Evolutionary conservation across 176 grass and related monocot genomes (phyloP), one percentile per base, ranked within the genome.

Genomic region (Cenchrus purpureus): DNA sequence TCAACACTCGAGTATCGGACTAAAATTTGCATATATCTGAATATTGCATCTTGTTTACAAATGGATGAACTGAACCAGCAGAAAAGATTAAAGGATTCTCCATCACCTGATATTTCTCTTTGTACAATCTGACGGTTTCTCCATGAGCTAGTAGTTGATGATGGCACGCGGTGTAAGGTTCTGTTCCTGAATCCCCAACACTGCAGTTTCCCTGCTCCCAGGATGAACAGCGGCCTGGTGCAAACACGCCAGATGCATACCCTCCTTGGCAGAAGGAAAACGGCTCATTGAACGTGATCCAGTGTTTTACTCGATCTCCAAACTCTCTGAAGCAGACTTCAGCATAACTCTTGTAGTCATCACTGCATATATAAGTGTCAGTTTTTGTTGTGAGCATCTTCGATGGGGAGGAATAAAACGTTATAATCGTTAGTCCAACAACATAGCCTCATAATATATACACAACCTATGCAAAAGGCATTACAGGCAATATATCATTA

Each of bases 261-360:
- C 52, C 52, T 12, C 13, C 12, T 54, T 54, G 52, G 52, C 52
- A 54, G 52, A 54, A 54, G 52, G 52, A 54, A 54, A 54, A 54
- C 52, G 92, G 92, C 78, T 91, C 84, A 5, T 87, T 91, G 58
- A 94, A 72, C 0, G 92, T 94, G 53, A 91, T 54, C 52, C 52
- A 54, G 52, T 54, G 52, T 54, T 54, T 54, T 2, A 54, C 52
- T 54, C 52, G 14, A 54, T 54, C 52, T 54, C 52, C 52, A 15
- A 54, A 54, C 14, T 54, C 52, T 16, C 13, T 54, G 52, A 54
- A 54, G 52, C 52, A 54, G 52, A 54, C 52, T 54, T 54, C 52
- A 54, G 52, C 52, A 54, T 54, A 54, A 54, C 14, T 54, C 52
- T 54, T 54, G 52, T 54, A 54, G 4, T 54, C 52, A 54, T 54